Evolutionary conservation across 192 early-diverging fungal species (phyloP).

Genomic region (Umbelopsis sp.): DNA sequence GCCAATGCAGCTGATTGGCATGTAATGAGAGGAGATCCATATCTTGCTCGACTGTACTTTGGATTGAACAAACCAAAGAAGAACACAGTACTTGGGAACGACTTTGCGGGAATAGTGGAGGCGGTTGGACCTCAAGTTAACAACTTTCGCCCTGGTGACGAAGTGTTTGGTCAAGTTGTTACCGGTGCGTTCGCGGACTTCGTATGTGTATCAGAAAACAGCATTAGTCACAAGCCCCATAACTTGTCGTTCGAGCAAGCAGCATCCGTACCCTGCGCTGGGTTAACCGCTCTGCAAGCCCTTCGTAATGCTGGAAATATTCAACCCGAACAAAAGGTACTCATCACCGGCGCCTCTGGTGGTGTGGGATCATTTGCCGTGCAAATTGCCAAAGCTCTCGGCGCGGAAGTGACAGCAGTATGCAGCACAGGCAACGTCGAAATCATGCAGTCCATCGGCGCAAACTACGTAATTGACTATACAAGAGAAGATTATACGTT

Average conservation of each 20-base stretch:
- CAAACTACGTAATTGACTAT: conserved; percentile 59
- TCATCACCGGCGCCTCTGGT: conserved; percentile 53
- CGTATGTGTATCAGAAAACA: not conserved
- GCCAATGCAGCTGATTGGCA: conserved; percentile 1
- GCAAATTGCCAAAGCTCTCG: conserved; percentile 50
- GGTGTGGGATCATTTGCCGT: conserved; percentile 49
- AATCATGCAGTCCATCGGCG: conserved; percentile 49
- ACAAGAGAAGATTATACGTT: conserved; percentile 21
- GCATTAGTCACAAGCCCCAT: conserved; percentile 18
- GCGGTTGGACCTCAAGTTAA: conserved; percentile 12
- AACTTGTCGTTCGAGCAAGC: conserved; percentile 28
- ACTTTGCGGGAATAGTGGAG: conserved; percentile 24
- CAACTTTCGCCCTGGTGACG: conserved; percentile 25
- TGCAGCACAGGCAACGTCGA: conserved; percentile 48
- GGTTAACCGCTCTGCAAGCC: conserved; percentile 26
- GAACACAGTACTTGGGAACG: conserved; percentile 11
- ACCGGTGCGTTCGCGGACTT: conserved; percentile 28
- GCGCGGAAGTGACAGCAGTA: conserved; percentile 52
- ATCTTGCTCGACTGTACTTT: not conserved
- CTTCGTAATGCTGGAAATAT: not conserved
- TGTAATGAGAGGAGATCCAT: not conserved
- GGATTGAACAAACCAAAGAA: not conserved
- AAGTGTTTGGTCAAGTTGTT: conserved; percentile 20
- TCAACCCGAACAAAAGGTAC: conserved; percentile 24
- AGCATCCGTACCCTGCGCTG: conserved; percentile 16